Percentiles rank a stretch among this genome's conserved stretches.
phyloP scores from a whole-genome alignment of 2,329 filamentous ascomycete genomes.

The Graphilbum fragrans region DNA sequence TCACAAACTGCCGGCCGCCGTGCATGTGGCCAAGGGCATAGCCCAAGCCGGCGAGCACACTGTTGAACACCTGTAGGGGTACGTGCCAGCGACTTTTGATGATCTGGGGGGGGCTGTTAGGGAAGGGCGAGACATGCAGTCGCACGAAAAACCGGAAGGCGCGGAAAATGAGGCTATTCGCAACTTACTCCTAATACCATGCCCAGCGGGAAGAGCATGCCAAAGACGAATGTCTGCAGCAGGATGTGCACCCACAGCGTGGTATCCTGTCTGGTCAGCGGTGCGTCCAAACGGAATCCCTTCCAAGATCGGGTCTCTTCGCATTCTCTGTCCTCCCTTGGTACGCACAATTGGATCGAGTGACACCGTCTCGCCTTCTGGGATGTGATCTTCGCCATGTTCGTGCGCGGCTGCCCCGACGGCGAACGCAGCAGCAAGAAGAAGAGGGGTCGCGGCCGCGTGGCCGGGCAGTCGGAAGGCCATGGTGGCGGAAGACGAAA shows the following conservation, averaged over 20 bases:
- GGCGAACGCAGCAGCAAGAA: conserved; percentile 7
- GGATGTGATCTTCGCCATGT: conserved; percentile 42
- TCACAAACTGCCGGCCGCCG: conserved; percentile 73
- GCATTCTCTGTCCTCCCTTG: neutral
- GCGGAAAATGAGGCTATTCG: neutral
- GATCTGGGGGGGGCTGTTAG: conserved; percentile 41
- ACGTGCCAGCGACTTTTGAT: conserved; percentile 90
- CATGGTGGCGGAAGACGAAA: too few species aligned
- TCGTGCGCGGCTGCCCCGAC: conserved; percentile 32
- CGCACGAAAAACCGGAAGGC: neutral
- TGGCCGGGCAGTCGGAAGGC: too few species aligned
- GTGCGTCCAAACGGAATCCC: neutral
- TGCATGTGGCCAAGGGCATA: conserved; percentile 90
- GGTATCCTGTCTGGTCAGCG: conserved; percentile 43
- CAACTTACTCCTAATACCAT: conserved; percentile 81
- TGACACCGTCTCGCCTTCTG: conserved; percentile 58
- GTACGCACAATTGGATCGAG: conserved; percentile 40
- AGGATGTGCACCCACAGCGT: conserved; percentile 92
- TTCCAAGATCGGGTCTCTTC: too few species aligned
- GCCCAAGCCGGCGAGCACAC: conserved; percentile 64
- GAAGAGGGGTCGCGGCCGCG: conserved; percentile 5
- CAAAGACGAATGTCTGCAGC: conserved; percentile 76
- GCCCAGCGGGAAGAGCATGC: conserved; percentile 81
- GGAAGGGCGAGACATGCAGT: neutral
- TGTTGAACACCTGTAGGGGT: conserved; percentile 66